Conservation (phyloP, 257 asterid genomes). For the Jacaranda mimosifolia region DNA sequence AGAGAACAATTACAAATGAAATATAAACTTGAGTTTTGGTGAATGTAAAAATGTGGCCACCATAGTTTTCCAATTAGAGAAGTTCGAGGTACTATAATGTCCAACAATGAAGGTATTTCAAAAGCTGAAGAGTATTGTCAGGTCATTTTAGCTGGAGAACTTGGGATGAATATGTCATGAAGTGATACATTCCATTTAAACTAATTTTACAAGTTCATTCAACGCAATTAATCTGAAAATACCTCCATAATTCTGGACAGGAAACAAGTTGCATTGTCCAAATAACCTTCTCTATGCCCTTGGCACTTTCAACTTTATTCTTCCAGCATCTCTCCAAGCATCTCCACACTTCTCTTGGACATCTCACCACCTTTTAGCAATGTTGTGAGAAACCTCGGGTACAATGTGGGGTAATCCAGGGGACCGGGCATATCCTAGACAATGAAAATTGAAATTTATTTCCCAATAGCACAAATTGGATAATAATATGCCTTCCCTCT, state of each 20-base stretch:
- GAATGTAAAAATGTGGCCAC: too few species aligned
- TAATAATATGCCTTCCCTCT: conserved; percentile 18
- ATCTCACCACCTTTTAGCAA: conserved; percentile 82
- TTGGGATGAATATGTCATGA: not conserved
- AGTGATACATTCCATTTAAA: not conserved
- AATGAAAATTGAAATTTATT: conserved; percentile 29
- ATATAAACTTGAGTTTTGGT: not conserved
- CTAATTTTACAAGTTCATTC: conserved; percentile 10
- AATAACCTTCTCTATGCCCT: conserved; percentile 33
- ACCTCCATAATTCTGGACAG: conserved; percentile 39
- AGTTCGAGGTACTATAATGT: too few species aligned
- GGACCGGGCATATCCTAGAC: conserved; percentile 68
- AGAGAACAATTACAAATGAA: not conserved
- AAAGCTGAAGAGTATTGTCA: not conserved
- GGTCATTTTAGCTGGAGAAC: not conserved
- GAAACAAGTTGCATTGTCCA: conserved; percentile 6
- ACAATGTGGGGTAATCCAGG: conserved; percentile 63
- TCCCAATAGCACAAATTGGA: conserved; percentile 13
- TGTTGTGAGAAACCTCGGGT: conserved; percentile 86
- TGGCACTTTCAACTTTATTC: conserved; percentile 64
- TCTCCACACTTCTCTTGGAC: conserved; percentile 82
- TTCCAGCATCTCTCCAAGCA: conserved; percentile 95
- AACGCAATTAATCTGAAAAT: conserved; percentile 18
- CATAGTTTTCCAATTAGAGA: not conserved
- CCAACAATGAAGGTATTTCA: not conserved